Base-by-base conservation (phyloP, 2,329 filamentous ascomycete species). In the Pseudogymnoascus sp. region DNA sequence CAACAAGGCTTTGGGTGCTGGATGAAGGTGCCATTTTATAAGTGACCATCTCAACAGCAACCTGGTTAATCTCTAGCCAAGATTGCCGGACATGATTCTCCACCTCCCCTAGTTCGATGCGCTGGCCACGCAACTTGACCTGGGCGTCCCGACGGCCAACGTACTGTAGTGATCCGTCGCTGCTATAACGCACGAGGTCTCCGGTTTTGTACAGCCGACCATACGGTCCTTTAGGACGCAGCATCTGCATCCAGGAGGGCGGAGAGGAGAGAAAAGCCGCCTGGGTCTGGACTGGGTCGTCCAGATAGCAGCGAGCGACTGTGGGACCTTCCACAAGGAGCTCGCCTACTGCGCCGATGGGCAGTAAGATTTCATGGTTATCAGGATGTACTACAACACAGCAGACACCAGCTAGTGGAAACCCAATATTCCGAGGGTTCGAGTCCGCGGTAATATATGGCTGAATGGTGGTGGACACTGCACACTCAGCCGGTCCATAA, bases 401-500 rank as follows among this genome's bases (percentile, higher is more conserved):
- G n/a, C 36, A 21, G 33, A 60, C n/a, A 10, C 42, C 21, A 13
- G 10, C 35, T n/a, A n/a, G n/a, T n/a, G n/a, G n/a, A n/a, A n/a
- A n/a, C n/a, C n/a, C n/a, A n/a, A n/a, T n/a, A n/a, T n/a, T n/a
- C n/a, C n/a, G n/a, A n/a, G n/a, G n/a, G n/a, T n/a, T n/a, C n/a
- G n/a, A n/a, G 7, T 51, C 55, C 10, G 7, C 10, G 31, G 7
- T 9, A 33, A 33, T 33, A 33, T 9, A 6, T 6, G 31, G 31
- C 31, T 33, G 7, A 9, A 61, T 39, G 25, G 63, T 65, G 69
- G 9, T 71, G 72, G 58, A 75, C 5, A 71, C 90, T 71, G 95
- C 91, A 61, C 95, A 90, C 75, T 96, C 91, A 0, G 91, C 95
- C 1, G 92, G 92, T 0, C 92, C 92, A 70, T 96, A 96, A 0